phyloP scores from a whole-genome alignment of 2,329 filamentous ascomycete species.

The Epichloe aotearoae region DNA sequence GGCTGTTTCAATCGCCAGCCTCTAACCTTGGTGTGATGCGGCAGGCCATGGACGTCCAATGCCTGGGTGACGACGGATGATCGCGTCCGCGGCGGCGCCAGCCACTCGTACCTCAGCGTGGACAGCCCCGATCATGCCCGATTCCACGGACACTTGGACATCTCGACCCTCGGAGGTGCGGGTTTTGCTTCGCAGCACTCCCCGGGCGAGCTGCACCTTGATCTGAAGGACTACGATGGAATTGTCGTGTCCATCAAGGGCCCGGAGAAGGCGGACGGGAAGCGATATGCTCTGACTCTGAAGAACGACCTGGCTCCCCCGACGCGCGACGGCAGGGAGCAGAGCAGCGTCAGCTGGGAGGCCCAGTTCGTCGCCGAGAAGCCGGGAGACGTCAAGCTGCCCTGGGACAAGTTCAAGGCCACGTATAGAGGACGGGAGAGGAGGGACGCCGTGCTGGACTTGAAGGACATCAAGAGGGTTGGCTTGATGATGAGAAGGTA shows the following conservation, averaged over 20 bases:
- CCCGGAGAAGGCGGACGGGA: constrained; percentile 37
- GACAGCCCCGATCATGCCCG: constrained; percentile 27
- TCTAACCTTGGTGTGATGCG: neutral
- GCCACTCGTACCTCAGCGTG: constrained; percentile 36
- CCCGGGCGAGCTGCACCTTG: constrained; percentile 43
- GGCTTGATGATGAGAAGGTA: constrained; percentile 76
- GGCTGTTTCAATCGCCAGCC: neutral
- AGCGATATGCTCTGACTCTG: constrained; percentile 59
- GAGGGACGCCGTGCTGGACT: constrained; percentile 46
- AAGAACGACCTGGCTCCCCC: constrained; percentile 53
- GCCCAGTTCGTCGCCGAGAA: constrained; percentile 42
- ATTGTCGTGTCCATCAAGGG: constrained; percentile 36
- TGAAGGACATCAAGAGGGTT: constrained; percentile 48
- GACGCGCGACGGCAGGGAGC: constrained; percentile 52
- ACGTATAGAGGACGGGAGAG: constrained; percentile 61
- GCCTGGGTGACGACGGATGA: constrained; percentile 64
- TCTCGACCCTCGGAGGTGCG: constrained; percentile 60
- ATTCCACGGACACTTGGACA: constrained; percentile 62
- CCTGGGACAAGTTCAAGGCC: constrained; percentile 52
- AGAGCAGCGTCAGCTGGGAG: constrained; percentile 62
- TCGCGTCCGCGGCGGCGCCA: constrained; percentile 61
- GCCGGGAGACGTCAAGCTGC: constrained; percentile 35
- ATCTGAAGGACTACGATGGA: constrained; percentile 51
- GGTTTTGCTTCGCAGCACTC: constrained; percentile 74
- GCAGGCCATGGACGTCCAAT: constrained; percentile 42